A percentile compares a stretch with the other conserved stretches of the same genome.
phyloP scores from a whole-genome alignment of 192 early-diverging fungal genomes.

The Phlyctochytrium bullatum region DNA sequence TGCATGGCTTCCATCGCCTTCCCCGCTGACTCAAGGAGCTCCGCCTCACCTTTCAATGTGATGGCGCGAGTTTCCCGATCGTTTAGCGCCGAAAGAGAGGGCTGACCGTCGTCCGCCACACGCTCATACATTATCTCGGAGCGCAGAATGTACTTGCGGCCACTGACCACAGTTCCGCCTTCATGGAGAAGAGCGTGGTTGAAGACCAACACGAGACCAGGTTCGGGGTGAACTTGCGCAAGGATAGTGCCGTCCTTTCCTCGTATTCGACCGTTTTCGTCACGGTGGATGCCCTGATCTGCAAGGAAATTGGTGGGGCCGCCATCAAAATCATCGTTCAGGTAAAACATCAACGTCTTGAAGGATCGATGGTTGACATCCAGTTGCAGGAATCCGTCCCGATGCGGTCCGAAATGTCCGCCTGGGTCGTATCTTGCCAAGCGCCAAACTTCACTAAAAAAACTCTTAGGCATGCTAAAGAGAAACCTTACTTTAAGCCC shows the following conservation, averaged over 20 bases:
- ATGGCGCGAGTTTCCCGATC: not conserved
- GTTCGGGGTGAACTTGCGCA: not conserved
- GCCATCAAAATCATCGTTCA: slow-evolving; percentile 12
- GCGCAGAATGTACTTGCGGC: slow-evolving; percentile 13
- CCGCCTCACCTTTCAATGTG: not conserved
- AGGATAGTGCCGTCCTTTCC: slow-evolving; percentile 13
- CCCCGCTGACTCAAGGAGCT: not conserved
- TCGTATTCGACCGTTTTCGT: not conserved
- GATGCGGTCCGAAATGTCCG: slow-evolving; percentile 13
- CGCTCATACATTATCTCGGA: slow-evolving; percentile 8
- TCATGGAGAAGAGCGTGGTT: slow-evolving; percentile 13
- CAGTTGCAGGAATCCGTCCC: slow-evolving; percentile 11
- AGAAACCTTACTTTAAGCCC: slow-evolving; percentile 4
- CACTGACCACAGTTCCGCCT: not conserved
- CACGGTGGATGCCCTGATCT: slow-evolving; percentile 1
- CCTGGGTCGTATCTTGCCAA: slow-evolving; percentile 1
- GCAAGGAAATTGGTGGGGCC: slow-evolving; percentile 6
- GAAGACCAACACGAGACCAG: not conserved
- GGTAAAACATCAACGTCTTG: slow-evolving; percentile 11
- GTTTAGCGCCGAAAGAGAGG: no score
- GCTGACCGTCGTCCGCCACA: not conserved
- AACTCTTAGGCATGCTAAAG: not conserved
- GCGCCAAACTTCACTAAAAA: slow-evolving; percentile 2
- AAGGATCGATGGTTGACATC: slow-evolving; percentile 3
- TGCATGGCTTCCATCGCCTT: not conserved